Base-by-base conservation (phyloP, 495 filamentous ascomycete species). In the Pyronema omphalodes region DNA sequence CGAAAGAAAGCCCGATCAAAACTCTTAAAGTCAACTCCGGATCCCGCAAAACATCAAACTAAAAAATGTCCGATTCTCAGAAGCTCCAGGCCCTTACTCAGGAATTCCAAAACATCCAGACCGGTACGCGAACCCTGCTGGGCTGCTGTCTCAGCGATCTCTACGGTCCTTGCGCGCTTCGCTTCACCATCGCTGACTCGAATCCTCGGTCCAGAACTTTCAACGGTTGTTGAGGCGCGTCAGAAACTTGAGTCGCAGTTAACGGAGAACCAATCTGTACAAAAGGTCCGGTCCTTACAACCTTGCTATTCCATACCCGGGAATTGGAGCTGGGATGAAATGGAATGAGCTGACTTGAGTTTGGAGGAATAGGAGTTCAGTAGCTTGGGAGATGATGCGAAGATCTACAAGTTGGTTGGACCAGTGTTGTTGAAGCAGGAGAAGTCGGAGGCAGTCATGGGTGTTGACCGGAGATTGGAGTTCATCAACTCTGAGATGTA, bases 401-500 rank as follows among this genome's bases (percentile, higher is more conserved):
- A 81, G 50, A 93, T 99, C 69, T 99, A 87, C 75, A 96, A 96
- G 67, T 76, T 94, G 37, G 78, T 94, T 50, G 91, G 91, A 0
- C 91, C 91, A 0, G 84, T 96, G 8, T 72, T 99, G 45, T 68
- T 96, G 61, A 95, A 96, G 71, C 93, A 96, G 67, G 91, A 96
- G 9, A 85, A 82, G 62, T 68, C 71, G 3, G 91, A 98, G 60
- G 91, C 93, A 0, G 74, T 81, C 47, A 81, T 85, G 76, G 86
- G 87, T 6, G 93, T 98, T 34, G 83, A 88, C 57, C 83, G 85
- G 44, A 79, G 91, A 8, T 67, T 98, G 53, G 86, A 93, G 55
- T 96, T 88, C 58, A 98, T 98, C 57, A 75, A 80, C 58, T 86
- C 88, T 63, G 93, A 98, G 60, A 93, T 95, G 91, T 96, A 67